These are phyloP conservation scores for Neurospora sp. DNA, from an alignment of 495 filamentous ascomycete genomes.

Conservation along the genomic window DNA sequence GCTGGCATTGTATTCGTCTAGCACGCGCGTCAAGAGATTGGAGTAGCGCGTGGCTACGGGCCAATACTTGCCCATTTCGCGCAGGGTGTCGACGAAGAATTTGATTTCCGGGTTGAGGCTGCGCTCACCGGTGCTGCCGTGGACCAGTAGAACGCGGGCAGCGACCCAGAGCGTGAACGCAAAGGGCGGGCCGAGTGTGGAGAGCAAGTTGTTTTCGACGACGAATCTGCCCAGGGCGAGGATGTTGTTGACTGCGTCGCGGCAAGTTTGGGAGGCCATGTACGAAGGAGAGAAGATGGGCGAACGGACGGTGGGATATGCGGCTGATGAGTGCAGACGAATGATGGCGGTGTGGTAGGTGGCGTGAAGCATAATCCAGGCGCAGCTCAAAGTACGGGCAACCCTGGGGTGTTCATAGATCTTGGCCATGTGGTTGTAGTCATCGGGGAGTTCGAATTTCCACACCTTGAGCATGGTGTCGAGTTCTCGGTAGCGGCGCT, in stretches of 20 bases:
- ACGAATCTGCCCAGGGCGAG: conserved; percentile 66
- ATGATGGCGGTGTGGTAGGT: conserved; percentile 70
- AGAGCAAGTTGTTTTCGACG: conserved; percentile 57
- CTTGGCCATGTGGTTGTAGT: conserved; percentile 71
- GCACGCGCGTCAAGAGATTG: conserved; percentile 66
- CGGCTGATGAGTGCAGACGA: conserved; percentile 82
- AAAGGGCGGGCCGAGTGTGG: conserved; percentile 76
- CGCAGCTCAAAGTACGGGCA: conserved; percentile 60
- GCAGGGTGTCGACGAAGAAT: conserved; percentile 69
- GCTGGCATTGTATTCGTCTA: conserved; percentile 73
- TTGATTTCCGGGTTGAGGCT: conserved; percentile 66
- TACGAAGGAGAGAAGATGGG: conserved; percentile 80
- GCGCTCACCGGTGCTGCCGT: conserved; percentile 77
- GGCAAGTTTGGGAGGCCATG: conserved; percentile 69
- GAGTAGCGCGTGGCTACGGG: conserved; percentile 75
- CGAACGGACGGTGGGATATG: conserved; percentile 77
- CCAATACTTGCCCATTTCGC: conserved; percentile 73
- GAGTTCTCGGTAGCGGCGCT: conserved; percentile 72
- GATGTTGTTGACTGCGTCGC: conserved; percentile 75
- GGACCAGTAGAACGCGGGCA: conserved; percentile 75
- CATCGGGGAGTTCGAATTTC: conserved; percentile 71
- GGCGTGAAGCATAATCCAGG: conserved; percentile 85
- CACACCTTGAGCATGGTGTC: conserved; percentile 67
- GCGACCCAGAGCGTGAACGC: conserved; percentile 88
- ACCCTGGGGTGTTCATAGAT: conserved; percentile 50